These are phyloP conservation scores for Termitomyces bulborhizus DNA, from an alignment of 768 basidiomycete species.

Conservation along the genomic window DNA sequence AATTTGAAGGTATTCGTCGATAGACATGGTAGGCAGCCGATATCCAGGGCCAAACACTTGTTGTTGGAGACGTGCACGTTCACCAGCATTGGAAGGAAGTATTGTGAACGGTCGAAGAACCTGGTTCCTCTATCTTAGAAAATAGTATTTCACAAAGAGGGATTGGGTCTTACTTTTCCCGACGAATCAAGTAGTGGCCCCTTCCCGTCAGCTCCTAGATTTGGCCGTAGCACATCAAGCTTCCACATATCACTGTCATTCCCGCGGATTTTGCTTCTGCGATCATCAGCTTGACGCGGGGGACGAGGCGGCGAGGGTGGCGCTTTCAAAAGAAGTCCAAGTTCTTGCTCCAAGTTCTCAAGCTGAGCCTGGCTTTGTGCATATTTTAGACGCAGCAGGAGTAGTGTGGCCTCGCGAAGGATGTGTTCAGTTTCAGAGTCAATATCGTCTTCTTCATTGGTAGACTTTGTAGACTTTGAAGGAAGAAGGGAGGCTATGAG, in stretches of 20 bases:
- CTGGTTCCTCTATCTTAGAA: conserved; percentile 28
- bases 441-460: conserved; percentile 36
- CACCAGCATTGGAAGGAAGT: conserved; percentile 60
- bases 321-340: conserved; percentile 56
- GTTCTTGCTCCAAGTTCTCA: conserved; percentile 65
- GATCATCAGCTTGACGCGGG: conserved; percentile 25
- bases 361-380: conserved; percentile 63
- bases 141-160: background rate
- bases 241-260: conserved; percentile 61
- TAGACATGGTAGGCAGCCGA: conserved; percentile 88
- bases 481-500: conserved; percentile 62
- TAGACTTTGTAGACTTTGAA: conserved; percentile 8
- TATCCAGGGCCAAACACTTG: conserved; percentile 84
- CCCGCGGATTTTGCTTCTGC: conserved; percentile 30
- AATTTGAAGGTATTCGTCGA: conserved; percentile 90
- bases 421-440: conserved; percentile 60
- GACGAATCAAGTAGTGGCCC: conserved; percentile 66
- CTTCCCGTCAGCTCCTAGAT: conserved; percentile 38
- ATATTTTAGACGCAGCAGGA: conserved; percentile 71
- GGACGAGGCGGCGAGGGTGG: conserved; percentile 33
- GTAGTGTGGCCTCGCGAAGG: conserved; percentile 58
- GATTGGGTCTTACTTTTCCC: conserved; percentile 55
- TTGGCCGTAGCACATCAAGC: conserved; percentile 50
- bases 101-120: conserved; percentile 92
- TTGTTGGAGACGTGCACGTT: conserved; percentile 67